Evolutionary conservation across 1,284 basidiomycete species (phyloP).

Genomic region (Boletus holoroseus): DNA sequence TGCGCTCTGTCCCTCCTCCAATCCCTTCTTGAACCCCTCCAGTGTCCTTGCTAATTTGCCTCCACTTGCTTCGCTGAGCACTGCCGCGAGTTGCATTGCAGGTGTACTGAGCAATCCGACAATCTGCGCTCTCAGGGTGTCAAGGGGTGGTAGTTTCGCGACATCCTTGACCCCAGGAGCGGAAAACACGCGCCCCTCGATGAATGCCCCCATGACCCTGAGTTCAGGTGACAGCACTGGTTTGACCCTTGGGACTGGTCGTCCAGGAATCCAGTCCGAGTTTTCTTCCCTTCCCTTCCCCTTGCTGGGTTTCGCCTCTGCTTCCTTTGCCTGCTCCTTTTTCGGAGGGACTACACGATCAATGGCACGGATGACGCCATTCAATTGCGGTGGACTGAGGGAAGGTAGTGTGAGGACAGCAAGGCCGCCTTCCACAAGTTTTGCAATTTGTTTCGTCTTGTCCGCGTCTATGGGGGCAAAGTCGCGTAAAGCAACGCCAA

Average conservation of each 20-base stretch:
- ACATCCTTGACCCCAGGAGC: conserved; percentile 54
- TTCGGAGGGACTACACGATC: conserved; percentile 59
- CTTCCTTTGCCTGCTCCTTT: conserved; percentile 39
- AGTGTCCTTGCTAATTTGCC: conserved; percentile 68
- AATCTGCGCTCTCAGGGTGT: conserved; percentile 67
- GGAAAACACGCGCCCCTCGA: conserved; percentile 66
- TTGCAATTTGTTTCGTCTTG: conserved; percentile 47
- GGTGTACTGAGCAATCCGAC: conserved; percentile 70
- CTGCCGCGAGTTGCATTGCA: conserved; percentile 60
- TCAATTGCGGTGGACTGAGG: conserved; percentile 66
- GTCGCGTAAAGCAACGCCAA: conserved; percentile 66
- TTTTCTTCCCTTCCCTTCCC: conserved; percentile 52
- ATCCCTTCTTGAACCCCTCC: conserved; percentile 69
- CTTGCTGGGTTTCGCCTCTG: conserved; percentile 41
- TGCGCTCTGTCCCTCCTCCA: conserved; percentile 49
- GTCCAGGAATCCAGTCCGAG: conserved; percentile 55
- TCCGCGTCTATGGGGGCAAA: conserved; percentile 46
- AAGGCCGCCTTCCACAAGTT: conserved; percentile 52
- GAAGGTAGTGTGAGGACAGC: conserved; percentile 63
- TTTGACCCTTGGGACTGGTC: conserved; percentile 53
- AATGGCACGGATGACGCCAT: conserved; percentile 61
- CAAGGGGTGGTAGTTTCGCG: conserved; percentile 63
- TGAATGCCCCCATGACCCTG: conserved; percentile 65
- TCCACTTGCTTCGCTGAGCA: conserved; percentile 68
- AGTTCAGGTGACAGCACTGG: conserved; percentile 56